Percentiles rank a stretch among this genome's conserved stretches.
These are phyloP conservation scores for Tagetes erecta DNA, from an alignment of 129 eudicot species.

Conservation along the genomic window DNA sequence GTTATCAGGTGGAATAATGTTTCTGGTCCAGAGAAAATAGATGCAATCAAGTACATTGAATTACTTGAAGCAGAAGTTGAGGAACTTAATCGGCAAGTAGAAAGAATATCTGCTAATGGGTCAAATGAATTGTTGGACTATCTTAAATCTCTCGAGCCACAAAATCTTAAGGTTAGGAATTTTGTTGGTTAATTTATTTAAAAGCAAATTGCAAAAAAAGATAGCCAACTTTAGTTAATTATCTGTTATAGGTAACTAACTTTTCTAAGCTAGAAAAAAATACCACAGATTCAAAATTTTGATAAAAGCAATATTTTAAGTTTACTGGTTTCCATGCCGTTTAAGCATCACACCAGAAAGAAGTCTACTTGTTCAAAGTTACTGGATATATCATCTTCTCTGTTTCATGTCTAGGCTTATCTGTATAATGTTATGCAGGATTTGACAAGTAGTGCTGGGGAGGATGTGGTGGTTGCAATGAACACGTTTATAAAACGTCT, in stretches of 20 bases:
- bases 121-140: constrained; percentile 87
- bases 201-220: not conserved
- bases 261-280: not conserved
- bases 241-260: not conserved
- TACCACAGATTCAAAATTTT: not conserved
- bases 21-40: constrained; percentile 93
- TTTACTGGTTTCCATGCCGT: not conserved
- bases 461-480: constrained; percentile 94
- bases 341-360: not conserved
- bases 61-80: constrained; percentile 97
- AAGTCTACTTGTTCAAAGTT: constrained; percentile 3
- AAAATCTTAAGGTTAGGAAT: constrained; percentile 81
- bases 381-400: not conserved
- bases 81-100: constrained; percentile 87
- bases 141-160: constrained; percentile 94
- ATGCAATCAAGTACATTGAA: constrained; percentile 90
- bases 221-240: not conserved
- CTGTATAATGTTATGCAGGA: constrained; percentile 50
- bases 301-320: not conserved
- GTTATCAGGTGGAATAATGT: constrained; percentile 96
- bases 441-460: constrained; percentile 91
- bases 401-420: constrained; percentile 18
- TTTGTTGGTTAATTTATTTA: not conserved
- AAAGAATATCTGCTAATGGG: constrained; percentile 75
- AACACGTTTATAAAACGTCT: constrained; percentile 91